Percentiles rank a stretch among this genome's conserved stretches.
Conservation (phyloP, 139 green algal genomes). For the Chloropicon primus region DNA sequence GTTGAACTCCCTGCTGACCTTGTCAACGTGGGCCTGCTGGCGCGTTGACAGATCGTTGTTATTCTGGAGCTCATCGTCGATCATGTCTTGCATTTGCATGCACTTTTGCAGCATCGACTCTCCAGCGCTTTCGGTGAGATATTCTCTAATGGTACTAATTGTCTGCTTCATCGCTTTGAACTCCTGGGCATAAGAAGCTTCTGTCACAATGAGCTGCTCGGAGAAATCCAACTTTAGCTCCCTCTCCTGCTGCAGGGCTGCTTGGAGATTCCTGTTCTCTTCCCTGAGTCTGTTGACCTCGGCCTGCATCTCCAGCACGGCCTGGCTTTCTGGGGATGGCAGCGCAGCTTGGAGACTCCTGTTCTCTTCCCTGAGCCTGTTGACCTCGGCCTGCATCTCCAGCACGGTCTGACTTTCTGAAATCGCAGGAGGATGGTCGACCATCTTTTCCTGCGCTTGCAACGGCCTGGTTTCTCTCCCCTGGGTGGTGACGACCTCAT, state of each 20-base stretch:
- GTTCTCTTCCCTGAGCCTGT: too few relatives aligned
- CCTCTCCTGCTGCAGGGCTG: background rate
- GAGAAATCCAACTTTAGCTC: background rate
- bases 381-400: too few relatives aligned
- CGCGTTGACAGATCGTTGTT: background rate
- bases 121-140: background rate
- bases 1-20: background rate
- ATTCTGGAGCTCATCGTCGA: background rate
- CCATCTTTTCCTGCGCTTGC: too few relatives aligned
- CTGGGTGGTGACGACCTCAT: too few relatives aligned
- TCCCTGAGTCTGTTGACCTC: background rate
- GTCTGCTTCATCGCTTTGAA: background rate
- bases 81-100: background rate
- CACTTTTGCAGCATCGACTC: background rate
- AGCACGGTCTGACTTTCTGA: too few relatives aligned
- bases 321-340: too few relatives aligned
- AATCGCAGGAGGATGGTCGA: too few relatives aligned
- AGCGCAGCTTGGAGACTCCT: too few relatives aligned
- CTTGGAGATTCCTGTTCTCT: background rate
- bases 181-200: background rate
- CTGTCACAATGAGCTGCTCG: background rate
- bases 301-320: background rate
- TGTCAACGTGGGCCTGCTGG: background rate
- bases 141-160: background rate
- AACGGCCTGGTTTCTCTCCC: too few relatives aligned